Base-by-base conservation (phyloP, 2,329 filamentous ascomycete species). In the Helminthosporium solani region DNA sequence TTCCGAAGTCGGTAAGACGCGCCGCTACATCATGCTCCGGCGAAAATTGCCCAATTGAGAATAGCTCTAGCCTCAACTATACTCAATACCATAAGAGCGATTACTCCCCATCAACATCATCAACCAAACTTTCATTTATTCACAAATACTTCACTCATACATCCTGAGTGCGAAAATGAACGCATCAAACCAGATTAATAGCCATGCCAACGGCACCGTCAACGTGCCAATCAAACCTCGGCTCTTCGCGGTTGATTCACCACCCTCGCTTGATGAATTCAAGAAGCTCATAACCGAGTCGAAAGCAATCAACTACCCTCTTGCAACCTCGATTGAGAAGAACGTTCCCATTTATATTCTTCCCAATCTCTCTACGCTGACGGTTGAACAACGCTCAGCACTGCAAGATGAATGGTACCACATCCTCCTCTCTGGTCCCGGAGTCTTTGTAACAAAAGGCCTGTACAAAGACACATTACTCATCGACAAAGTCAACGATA, bases 381-480 rank as follows among this genome's bases (percentile, higher is more conserved):
- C 70, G 20, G 11, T 56, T 6, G 35, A 53, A 1, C 56, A 63
- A n/a, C 58, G 68, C 21, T 51, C 66, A 14, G 56, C 63, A 3
- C 73, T 84, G 2, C 80, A 84, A 61, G 76, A 84, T 52, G 82
- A 85, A 69, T 81, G 80, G 76, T 77, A 83, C 55, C 73, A 80
- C 48, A 74, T 81, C 44, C 75, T 85, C 2, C 70, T 75, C 44
- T 68, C 72, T 1, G 82, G 82, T 0, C 80, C 83, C 0, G 82
- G 83, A 3, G 79, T 85, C 12, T 77, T 83, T 50, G 76, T 83
- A n/a, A 72, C 81, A 3, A 75, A 78, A 40, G 67, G 40, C 19
- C 76, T 85, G 58, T 78, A 78, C 66, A 66, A 67, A n/a, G 56
- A 76, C 47, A 53, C 53, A 2, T 2, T 45, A 0, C 60, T 77